Conservation (phyloP, 2,329 filamentous ascomycete genomes). For the Sporothrix schenckii region DNA sequence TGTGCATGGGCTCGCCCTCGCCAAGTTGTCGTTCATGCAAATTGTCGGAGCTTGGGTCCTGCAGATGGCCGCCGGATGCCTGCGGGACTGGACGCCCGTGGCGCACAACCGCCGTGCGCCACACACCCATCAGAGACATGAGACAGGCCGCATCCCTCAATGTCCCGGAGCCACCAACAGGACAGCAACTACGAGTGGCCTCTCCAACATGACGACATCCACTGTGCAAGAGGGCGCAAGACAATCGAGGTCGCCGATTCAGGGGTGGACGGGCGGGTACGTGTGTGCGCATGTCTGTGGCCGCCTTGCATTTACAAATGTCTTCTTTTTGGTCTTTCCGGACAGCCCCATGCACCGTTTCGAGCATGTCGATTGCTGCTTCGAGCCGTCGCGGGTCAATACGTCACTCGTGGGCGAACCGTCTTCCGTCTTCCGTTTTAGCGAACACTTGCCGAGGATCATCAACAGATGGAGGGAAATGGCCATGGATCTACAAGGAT, state of each 20-base stretch:
- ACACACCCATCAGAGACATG: neutral
- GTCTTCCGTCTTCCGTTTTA: too few relatives aligned
- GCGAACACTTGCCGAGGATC: too few relatives aligned
- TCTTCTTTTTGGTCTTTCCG: too few relatives aligned
- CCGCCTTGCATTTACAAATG: neutral
- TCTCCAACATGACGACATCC: neutral
- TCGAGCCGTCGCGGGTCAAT: neutral
- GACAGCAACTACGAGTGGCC: neutral
- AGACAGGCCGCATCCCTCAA: neutral
- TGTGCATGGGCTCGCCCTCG: neutral
- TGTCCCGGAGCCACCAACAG: neutral
- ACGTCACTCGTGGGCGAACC: too few relatives aligned
- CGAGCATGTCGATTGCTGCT: neutral
- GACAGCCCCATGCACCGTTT: neutral
- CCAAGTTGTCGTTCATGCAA: neutral
- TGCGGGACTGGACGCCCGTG: neutral
- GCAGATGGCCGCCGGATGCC: neutral
- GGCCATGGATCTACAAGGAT: too few relatives aligned
- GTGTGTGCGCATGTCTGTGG: neutral
- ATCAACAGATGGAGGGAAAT: too few relatives aligned
- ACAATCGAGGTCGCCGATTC: constrained; percentile 6
- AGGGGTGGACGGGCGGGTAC: neutral
- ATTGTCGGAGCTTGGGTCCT: too few relatives aligned
- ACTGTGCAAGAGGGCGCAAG: constrained; percentile 8
- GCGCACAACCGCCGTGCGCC: constrained; percentile 7